Percentiles rank a stretch among this genome's conserved stretches.
These are phyloP conservation scores for Jatropha multifida DNA, from an alignment of 441 rosid species.

Conservation along the genomic window DNA sequence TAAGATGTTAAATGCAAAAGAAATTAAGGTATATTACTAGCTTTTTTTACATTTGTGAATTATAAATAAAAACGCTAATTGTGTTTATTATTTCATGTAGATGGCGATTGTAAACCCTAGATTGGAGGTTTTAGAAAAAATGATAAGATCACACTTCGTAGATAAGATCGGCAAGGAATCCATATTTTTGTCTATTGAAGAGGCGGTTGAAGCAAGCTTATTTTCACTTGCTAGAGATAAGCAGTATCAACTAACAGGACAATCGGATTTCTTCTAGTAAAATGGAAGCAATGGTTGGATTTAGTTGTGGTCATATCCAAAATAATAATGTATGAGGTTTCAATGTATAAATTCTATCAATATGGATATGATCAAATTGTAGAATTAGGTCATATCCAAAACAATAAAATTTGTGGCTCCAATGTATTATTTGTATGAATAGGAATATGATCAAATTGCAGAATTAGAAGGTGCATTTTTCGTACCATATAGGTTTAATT, in stretches of 20 bases:
- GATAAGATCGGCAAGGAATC: conserved; percentile 58
- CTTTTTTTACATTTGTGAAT: too few species aligned
- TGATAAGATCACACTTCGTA: conserved; percentile 56
- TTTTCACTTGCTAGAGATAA: conserved; percentile 33
- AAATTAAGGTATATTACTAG: conserved; percentile 45
- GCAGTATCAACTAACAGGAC: neutral
- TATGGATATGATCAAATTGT: neutral
- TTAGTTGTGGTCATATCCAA: neutral
- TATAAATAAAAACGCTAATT: neutral
- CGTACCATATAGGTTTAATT: too few species aligned
- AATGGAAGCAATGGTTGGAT: neutral
- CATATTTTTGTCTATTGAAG: conserved; percentile 59
- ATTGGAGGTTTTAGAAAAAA: conserved; percentile 71
- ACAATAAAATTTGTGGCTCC: too few species aligned
- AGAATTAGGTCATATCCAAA: too few species aligned
- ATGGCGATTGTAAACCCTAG: conserved; percentile 72
- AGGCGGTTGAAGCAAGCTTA: conserved; percentile 53
- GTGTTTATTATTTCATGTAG: conserved; percentile 32
- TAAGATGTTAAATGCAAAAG: conserved; percentile 42
- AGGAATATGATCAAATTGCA: too few species aligned
- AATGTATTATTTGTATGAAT: too few species aligned
- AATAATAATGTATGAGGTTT: too few species aligned
- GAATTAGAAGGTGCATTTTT: too few species aligned
- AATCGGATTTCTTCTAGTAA: neutral
- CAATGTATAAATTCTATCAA: too few species aligned